Evolutionary conservation across 495 filamentous ascomycete species (phyloP).

Genomic region (Tuber umbilicatum): DNA sequence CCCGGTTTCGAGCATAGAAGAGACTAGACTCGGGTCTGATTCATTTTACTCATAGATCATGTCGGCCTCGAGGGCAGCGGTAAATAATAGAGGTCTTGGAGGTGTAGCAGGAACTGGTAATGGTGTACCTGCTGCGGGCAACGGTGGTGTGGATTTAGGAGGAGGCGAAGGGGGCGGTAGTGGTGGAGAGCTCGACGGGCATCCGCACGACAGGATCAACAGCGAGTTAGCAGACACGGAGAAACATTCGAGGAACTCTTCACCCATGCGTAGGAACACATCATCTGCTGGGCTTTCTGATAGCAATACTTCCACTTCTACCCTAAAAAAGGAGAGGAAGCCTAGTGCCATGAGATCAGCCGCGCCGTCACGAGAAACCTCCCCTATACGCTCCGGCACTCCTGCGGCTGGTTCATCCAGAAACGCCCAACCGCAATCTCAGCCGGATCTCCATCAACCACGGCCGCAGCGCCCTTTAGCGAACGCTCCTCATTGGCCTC

Average conservation of each 20-base stretch:
- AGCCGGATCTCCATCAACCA: constrained; percentile 38
- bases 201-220: constrained; percentile 25
- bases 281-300: constrained; percentile 31
- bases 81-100: constrained; percentile 35
- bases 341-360: constrained; percentile 33
- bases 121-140: constrained; percentile 25
- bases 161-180: constrained; percentile 14
- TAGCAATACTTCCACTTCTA: constrained; percentile 25
- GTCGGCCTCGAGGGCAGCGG: constrained; percentile 35
- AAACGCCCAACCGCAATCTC: constrained; percentile 29
- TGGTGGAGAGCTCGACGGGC: constrained; percentile 15
- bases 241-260: constrained; percentile 33
- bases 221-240: constrained; percentile 28
- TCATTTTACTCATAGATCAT: constrained; percentile 20
- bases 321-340: constrained; percentile 31
- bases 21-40: constrained; percentile 31
- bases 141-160: constrained; percentile 17
- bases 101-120: constrained; percentile 25
- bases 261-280: constrained; percentile 33
- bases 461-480: constrained; percentile 34
- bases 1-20: constrained; percentile 20
- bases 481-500: constrained; percentile 39
- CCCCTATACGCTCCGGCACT: constrained; percentile 35
- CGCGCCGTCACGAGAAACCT: constrained; percentile 40
- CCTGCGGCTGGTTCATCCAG: constrained; percentile 37